Evolutionary conservation across 1,284 basidiomycete genomes (phyloP), one percentile per base, ranked within the genome.

Genomic region (Cystobasidium slooffiae): DNA sequence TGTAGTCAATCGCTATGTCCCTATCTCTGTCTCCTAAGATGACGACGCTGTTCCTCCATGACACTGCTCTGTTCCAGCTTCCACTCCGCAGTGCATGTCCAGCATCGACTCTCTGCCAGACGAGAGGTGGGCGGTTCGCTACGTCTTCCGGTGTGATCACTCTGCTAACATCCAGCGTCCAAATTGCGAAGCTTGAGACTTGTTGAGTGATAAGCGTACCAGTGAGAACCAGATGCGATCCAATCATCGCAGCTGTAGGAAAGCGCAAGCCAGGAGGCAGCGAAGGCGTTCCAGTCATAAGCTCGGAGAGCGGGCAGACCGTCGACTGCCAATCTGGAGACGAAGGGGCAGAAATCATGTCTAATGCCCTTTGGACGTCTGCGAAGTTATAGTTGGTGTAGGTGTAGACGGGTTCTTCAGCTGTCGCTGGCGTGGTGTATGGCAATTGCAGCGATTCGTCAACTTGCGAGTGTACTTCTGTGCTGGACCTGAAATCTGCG

Each of bases 221-320:
- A 9, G 80, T 79, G 46, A 81, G 77, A 74, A 81, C 90, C 79
- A 97, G 88, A 82, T 94, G 89, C 51, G 88, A 89, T 39, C 94
- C 94, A 22, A 96, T 85, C 76, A 96, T 89, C 47, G 92, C 91
- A 22, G 94, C 94, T 0, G 92, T 91, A 8, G 94, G 94, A 84
- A 97, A 97, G 9, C 94, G 90, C 62, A 97, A 87, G 16, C 94
- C 94, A 0, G 93, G 94, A 39, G 94, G 94, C 77, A 93, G 90
- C 1, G 88, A 87, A 1, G 63, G 72, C 6, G 87, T 84, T 6
- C 91, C 89, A 18, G 87, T 87, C 73, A 92, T 93, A 31, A 89
- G 84, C 22, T 86, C 82, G n/a, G 92, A 93, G 22, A 88, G 87
- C 81, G 93, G 88, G 77, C 87, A 84, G 77, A 93, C 86, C 20